Base-by-base conservation (phyloP, 371 early-diverging fungal species). In the Haplosporangium sp. region DNA sequence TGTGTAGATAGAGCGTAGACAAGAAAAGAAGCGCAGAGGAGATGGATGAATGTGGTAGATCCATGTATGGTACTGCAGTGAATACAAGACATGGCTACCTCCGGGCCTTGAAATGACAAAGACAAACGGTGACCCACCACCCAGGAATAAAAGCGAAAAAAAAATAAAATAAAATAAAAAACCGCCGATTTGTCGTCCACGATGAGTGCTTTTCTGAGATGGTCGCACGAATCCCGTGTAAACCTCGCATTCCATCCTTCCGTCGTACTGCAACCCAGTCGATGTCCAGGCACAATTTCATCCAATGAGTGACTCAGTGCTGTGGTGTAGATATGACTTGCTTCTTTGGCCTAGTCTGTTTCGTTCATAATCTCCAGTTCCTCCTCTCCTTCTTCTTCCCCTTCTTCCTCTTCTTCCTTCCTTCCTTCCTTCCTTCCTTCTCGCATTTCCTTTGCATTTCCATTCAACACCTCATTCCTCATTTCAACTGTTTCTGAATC, bases 111-210 rank as follows among this genome's bases (percentile, higher is more conserved):
- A 29, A 29, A 29, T 29, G 29, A 29, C 29, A 29, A 4, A 29
- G 4, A 29, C 29, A 29, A 29, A 29, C 29, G 29, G 29, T 12
- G 54, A 12, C 23, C 54, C 54, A 6, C 54, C 54, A 54, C 14
- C 43, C 7, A 20, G 20, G 52, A 29, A 3, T 23, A 29, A 54
- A 20, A 29, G 38, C 46, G 47, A 48, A 23, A 20, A 48, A 59
- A 18, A 42, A 43, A 62, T 6, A 3, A 62, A 62, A 53, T 23
- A 14, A 40, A 52, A 61, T 51, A 60, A 48, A 20, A 20, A 59
- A 45, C 14, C 36, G 55, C 55, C 48, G 67, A 59, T 55, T 67
- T 67, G 67, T 67, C 61, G 63, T 2, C 29, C 2, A 29, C 29
- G 29, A 37, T 50, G 29, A 29, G 29, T 29, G 29, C 29, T 29